Evolutionary conservation across 108 stramenopile genomes (phyloP).

Genomic region (Skeletonema marinoi): DNA sequence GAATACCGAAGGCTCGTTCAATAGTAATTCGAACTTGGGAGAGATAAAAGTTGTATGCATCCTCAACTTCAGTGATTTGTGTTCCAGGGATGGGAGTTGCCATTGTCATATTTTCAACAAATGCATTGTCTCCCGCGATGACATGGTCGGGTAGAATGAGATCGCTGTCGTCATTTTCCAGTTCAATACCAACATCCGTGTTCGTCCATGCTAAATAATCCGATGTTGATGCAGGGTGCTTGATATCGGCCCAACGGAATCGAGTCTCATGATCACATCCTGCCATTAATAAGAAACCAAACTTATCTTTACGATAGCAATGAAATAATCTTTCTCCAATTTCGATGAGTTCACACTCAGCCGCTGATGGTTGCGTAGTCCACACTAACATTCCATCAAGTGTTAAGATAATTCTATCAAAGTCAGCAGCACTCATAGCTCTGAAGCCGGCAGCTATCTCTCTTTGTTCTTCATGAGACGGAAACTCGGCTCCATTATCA

Average conservation of each 20-base stretch:
- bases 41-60: constrained; percentile 23
- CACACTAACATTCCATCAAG: constrained; percentile 28
- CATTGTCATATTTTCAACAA: not conserved
- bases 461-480: constrained; percentile 13
- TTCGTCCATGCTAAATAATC: constrained; percentile 17
- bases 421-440: not conserved
- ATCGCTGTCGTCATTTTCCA: no score
- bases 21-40: constrained; percentile 18
- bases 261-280: constrained; percentile 11
- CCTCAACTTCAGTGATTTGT: not conserved
- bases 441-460: constrained; percentile 11
- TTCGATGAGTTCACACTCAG: constrained; percentile 3
- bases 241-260: constrained; percentile 7
- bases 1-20: constrained; percentile 13
- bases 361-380: constrained; percentile 5
- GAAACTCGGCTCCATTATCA: not conserved
- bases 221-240: not conserved
- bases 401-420: constrained; percentile 7
- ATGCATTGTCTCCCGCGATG: no score
- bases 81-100: not conserved
- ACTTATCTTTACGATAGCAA: constrained; percentile 44
- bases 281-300: constrained; percentile 27
- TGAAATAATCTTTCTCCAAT: constrained; percentile 24
- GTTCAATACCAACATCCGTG: not conserved
- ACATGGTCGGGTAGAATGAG: no score